Base-by-base conservation (phyloP, 768 basidiomycete genomes). In the Sarcodon aspratus region DNA sequence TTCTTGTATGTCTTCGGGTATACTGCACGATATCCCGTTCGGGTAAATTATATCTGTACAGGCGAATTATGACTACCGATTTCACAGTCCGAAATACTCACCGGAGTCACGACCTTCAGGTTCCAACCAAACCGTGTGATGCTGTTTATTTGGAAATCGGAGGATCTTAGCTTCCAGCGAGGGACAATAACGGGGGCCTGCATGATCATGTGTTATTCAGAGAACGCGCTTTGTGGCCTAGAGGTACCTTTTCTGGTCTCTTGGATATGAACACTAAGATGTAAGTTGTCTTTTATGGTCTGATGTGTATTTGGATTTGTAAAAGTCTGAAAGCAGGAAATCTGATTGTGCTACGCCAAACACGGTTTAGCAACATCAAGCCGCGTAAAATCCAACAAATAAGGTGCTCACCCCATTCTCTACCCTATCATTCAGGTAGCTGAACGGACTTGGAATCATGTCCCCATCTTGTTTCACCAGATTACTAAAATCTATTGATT, bases 41-140 rank as follows among this genome's bases (percentile, higher is more conserved):
- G 92, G 92, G 57, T 95, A 95, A 48, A 94, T 82, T 11, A 94
- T 61, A 50, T 90, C 91, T 89, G 36, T 32, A 49, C 48, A 40
- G 11, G 49, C 18, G 45, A 40, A 17, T 18, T 10, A 27, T 7
- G 0, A 35, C 18, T 33, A 48, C 37, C 33, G 5, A 42, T 15
- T 9, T 13, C 13, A 13, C 6, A 42, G 15, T 17, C 13, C 17
- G 5, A n/a, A 13, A 33, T 21, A 50, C 60, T 32, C 37, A 87
- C 90, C 81, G 12, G 90, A 87, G 57, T 90, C 86, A 50, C 89
- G 92, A 0, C 92, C 92, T 60, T 95, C 92, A 0, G 90, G 92
- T 59, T 95, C 92, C 3, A 95, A 69, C 90, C 91, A 95, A 37
- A 94, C 74, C 2, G 66, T 79, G 57, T 95, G 92, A 5, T 66